Evolutionary conservation across 2,329 filamentous ascomycete species (phyloP), one percentile per base, ranked within the genome.

Genomic region (Aspergillus sclerotialis): DNA sequence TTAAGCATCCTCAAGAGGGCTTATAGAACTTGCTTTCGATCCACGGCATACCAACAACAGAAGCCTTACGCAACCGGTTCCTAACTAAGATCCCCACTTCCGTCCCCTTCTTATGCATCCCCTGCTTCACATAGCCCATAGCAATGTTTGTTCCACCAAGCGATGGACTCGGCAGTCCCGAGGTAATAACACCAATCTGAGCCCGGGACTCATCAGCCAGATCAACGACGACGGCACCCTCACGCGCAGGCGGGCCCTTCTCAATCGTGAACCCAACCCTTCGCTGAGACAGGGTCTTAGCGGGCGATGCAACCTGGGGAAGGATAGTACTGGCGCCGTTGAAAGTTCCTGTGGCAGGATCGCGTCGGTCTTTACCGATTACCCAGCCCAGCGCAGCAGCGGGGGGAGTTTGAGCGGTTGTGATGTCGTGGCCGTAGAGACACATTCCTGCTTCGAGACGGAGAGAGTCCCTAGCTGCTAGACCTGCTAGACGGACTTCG

Each of bases 401-500:
- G 4, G 82, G 78, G 1, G 82, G 81, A 2, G 82, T 84, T 8
- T 76, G 82, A 0, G 68, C 69, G 38, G 94, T 90, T 58, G 93
- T 80, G 24, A 98, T 76, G 61, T 98, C 92, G 65, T 96, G 87
- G n/a, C 92, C 92, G 66, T 98, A 98, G n/a, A 98, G 75, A 63
- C 92, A 98, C 90, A 98, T 94, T 41, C 92, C 92, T 0, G 92
- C 92, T 68, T 98, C 92, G 18, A 98, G 78, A 30, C 92, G 81
- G 39, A 98, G 77, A 42, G 84, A 93, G 63, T 98, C 92, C 44
- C 92, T 78, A 2, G 92, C 87, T 7, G 89, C 92, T 0, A 98
- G 75, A 3, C 92, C 92, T 2, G 90, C 88, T 29, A 94, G 75
- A 53, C 83, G 82, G 11, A 94, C 69, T 8, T 80, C 76, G 16